Base-by-base conservation (phyloP, 1,284 basidiomycete species). In the Leccinum glutinopallens region DNA sequence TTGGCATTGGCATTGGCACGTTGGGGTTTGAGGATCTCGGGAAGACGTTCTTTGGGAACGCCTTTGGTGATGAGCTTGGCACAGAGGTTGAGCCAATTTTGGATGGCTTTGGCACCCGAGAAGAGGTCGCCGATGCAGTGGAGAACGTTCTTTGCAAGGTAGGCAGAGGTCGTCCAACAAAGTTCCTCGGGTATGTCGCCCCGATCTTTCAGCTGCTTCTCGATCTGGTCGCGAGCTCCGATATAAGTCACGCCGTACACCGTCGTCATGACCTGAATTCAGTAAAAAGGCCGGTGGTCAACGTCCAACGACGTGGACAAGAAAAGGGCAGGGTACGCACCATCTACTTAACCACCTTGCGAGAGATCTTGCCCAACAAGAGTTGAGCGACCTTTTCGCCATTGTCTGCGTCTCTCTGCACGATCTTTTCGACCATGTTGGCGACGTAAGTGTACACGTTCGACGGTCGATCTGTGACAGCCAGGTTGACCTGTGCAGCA, bases 311-410 rank as follows among this genome's bases (percentile, higher is more conserved):
- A 59, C 7, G 43, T 19, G 46, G 32, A 58, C 12, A n/a, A 59
- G 19, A 56, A 63, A 39, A 49, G 17, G 41, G 32, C 59, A 55
- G 29, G 57, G 57, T 54, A 80, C 84, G 61, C 51, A 91, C 93
- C 19, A 97, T 98, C 81, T 99, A 97, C 83, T 99, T 99, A 71
- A 99, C 97, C 29, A 98, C 91, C 79, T 99, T 99, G 58, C 97
- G 82, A 7, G 94, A 85, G 54, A 99, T 85, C 75, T 95, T 94
- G 60, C 93, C 94, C 46, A 83, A 69, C 19, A 98, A 82, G 69
- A 93, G 71, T 61, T 81, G 70, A 0, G 96, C 96, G 60, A 83
- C 79, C 62, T 81, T 78, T 13, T 84, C 72, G 4, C 87, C 89
- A 12, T 72, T 65, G 7, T 66, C 74, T 15, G 69, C 72, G 15